Conservation (phyloP, 2,329 filamentous ascomycete species). For the Hysterium pulicare region DNA sequence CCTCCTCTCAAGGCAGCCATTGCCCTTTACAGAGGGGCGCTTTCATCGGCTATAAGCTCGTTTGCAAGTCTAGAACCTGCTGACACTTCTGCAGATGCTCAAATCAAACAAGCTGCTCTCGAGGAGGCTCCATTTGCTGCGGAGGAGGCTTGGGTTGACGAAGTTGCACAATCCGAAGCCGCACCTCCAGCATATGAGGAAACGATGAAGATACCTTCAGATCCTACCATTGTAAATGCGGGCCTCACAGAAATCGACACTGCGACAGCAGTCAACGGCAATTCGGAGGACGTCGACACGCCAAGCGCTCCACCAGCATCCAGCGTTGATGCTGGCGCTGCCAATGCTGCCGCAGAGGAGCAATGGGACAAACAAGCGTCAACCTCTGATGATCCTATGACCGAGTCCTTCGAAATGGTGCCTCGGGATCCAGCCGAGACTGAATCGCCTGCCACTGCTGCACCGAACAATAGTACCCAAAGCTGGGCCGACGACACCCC, state of each 20-base stretch:
- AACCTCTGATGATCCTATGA: conserved; percentile 47
- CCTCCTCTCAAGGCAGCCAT: too few relatives aligned
- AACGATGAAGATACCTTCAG: conserved; percentile 46
- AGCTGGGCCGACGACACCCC: conserved; percentile 79
- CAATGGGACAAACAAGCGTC: conserved; percentile 61
- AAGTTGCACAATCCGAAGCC: conserved; percentile 45
- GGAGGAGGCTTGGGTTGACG: conserved; percentile 49
- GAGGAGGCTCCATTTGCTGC: conserved; percentile 53
- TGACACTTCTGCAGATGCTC: conserved; percentile 45
- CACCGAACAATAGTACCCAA: conserved; percentile 60
- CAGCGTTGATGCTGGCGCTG: conserved; percentile 40
- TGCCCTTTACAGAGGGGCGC: too few relatives aligned
- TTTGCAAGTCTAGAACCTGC: background rate
- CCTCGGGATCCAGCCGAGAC: conserved; percentile 72
- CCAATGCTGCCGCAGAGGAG: conserved; percentile 57
- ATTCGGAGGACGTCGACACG: conserved; percentile 19
- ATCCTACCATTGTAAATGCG: conserved; percentile 66
- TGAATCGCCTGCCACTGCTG: conserved; percentile 57
- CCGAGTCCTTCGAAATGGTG: conserved; percentile 73
- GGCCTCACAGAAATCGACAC: conserved; percentile 64
- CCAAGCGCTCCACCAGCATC: conserved; percentile 33
- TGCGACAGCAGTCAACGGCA: conserved; percentile 28
- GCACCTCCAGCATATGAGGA: conserved; percentile 32
- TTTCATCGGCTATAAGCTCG: too few relatives aligned
- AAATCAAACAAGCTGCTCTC: conserved; percentile 54